Evolutionary conservation across 78 protist genomes (phyloP), one percentile per base, ranked within the genome.

Genomic region (Pelomyxa schiedti): DNA sequence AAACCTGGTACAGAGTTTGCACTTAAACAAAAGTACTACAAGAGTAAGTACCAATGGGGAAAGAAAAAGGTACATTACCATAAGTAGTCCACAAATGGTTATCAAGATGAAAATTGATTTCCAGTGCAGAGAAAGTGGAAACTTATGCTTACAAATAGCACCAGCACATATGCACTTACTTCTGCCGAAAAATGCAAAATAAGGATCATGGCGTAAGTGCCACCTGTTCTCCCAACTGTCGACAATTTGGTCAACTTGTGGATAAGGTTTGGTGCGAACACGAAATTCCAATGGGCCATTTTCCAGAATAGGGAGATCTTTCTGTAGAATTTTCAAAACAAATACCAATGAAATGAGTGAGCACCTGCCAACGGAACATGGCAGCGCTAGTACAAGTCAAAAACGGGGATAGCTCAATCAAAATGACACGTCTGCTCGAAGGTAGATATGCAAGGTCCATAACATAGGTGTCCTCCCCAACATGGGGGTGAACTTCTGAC

Each of bases 201-300:
- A 73, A 24, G 32, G 69, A 4, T 4, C 29, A 4, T 8, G 72
- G 6, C 3, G 7, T 9, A 3, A 3, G 36, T 4, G 7, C 76
- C 76, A 73, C 4, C 66, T 3, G 72, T 53, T 39, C 63, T 73
- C 76, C 76, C 76, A 73, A n/a, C n/a, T n/a, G 26, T 73, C 76
- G 37, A 73, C 63, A 28, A 42, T 5, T 7, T 24, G 58, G 58
- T 47, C 58, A 16, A 47, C 32, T 16, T 47, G 58, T 16, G 58
- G 58, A 16, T 47, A 47, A 16, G 16, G 32, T 16, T 47, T 16
- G 58, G 32, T 47, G 58, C 58, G 58, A 16, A 47, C 32, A 16
- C 58, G 58, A 16, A 47, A 16, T 16, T 47, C 32, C 58, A 47
- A 16, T 16, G 58, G 58, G 32, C 58, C 58, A 16, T 47, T 47